Evolutionary conservation across 768 basidiomycete species (phyloP).

Genomic region (Rhizopogon vulgaris): DNA sequence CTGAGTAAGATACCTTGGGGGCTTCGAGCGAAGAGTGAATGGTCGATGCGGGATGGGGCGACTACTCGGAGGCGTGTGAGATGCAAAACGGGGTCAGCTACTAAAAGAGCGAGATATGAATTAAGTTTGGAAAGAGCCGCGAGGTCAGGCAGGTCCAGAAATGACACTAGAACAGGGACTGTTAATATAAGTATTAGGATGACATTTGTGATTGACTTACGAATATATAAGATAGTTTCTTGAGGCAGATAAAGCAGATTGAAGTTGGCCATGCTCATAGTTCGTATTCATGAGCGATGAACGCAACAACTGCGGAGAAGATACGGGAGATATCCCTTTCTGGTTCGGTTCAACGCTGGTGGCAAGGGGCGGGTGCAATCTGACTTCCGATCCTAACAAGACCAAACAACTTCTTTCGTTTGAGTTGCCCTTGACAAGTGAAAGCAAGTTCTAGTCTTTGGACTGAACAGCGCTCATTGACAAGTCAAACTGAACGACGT

Average conservation of each 20-base stretch:
- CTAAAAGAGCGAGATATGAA: slow-evolving; percentile 42
- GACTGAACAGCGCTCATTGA: too few species aligned
- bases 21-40: slow-evolving; percentile 56
- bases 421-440: neutral
- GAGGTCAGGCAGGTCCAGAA: slow-evolving; percentile 70
- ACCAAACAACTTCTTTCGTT: slow-evolving; percentile 13
- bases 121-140: slow-evolving; percentile 43
- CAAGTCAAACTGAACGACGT: neutral
- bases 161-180: slow-evolving; percentile 42
- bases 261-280: neutral
- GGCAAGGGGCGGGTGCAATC: neutral
- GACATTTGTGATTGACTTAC: slow-evolving; percentile 28
- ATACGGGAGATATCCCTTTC: too few species aligned
- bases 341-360: neutral
- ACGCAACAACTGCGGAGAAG: too few species aligned
- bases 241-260: slow-evolving; percentile 37
- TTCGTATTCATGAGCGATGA: too few species aligned
- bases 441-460: neutral
- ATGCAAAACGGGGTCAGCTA: slow-evolving; percentile 60
- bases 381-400: slow-evolving; percentile 7
- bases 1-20: slow-evolving; percentile 51
- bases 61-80: slow-evolving; percentile 53
- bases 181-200: too few species aligned
- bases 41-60: slow-evolving; percentile 61
- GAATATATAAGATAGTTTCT: slow-evolving; percentile 54